A percentile compares a stretch with the other conserved stretches of the same genome.
These are phyloP conservation scores for Cercis canadensis DNA, from an alignment of 306 rosid genomes.

Conservation along the genomic window DNA sequence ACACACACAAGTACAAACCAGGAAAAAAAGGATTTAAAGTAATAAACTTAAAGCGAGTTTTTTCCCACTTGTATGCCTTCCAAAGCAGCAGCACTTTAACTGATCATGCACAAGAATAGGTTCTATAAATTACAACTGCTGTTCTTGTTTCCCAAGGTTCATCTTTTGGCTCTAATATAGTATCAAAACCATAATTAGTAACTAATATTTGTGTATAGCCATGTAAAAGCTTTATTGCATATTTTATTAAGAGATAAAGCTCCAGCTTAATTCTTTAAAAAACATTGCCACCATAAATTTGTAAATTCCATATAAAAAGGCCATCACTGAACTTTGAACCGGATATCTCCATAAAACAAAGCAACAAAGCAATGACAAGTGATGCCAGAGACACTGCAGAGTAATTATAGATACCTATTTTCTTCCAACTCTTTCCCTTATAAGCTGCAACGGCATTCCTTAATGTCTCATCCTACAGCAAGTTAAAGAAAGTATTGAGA, in stretches of 20 bases:
- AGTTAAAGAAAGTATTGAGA: conserved; percentile 31
- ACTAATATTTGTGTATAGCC: not conserved
- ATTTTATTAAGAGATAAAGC: not conserved
- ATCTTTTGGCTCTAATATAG: conserved; percentile 2
- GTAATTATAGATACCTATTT: conserved; percentile 73
- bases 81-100: conserved; percentile 16
- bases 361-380: conserved; percentile 29
- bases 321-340: conserved; percentile 20
- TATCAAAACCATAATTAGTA: conserved; percentile 15
- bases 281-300: conserved; percentile 7
- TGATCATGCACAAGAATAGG: not conserved
- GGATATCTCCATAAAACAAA: conserved; percentile 18
- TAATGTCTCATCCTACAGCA: conserved; percentile 91
- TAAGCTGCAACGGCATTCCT: conserved; percentile 84
- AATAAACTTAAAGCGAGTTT: not conserved
- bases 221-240: conserved; percentile 6
- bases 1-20: not conserved
- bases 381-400: not conserved
- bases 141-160: not conserved
- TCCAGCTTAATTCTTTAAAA: too few relatives aligned
- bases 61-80: conserved; percentile 11
- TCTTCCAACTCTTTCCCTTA: conserved; percentile 97
- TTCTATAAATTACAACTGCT: conserved; percentile 13
- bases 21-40: not conserved
- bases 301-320: conserved; percentile 9